These are phyloP conservation scores for Closterium sp. DNA, from an alignment of 139 green algal species.

Conservation along the genomic window DNA sequence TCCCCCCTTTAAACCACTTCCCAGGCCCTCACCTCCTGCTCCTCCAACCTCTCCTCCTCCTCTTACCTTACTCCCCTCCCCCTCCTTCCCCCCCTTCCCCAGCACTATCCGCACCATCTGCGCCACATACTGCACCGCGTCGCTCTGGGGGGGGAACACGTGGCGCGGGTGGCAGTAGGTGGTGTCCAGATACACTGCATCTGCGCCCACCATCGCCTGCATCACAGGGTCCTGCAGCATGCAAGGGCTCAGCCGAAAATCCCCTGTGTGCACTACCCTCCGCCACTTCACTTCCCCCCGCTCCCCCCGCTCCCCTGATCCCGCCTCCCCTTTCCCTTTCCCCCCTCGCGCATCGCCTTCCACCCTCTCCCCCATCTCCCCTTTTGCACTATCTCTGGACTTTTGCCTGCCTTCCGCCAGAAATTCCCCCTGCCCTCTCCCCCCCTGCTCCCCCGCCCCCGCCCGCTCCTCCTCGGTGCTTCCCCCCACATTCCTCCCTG, in stretches of 20 bases:
- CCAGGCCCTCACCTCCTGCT: not conserved
- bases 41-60: not conserved
- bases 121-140: slow-evolving; percentile 47
- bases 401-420: not conserved
- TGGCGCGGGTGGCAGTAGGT: slow-evolving; percentile 52
- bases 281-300: slow-evolving; percentile 18
- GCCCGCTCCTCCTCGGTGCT: not conserved
- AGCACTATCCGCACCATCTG: slow-evolving; percentile 5
- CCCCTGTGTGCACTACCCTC: slow-evolving; percentile 42
- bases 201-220: slow-evolving; percentile 22
- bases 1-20: not conserved
- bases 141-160: slow-evolving; percentile 46
- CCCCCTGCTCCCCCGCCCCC: not conserved
- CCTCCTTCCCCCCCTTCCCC: not conserved
- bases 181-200: slow-evolving; percentile 52
- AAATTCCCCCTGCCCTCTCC: not conserved
- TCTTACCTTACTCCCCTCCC: not conserved
- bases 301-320: not conserved
- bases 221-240: slow-evolving; percentile 26
- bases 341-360: not conserved
- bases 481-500: not conserved
- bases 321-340: not conserved
- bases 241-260: slow-evolving; percentile 25
- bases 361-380: not conserved
- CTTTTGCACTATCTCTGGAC: not conserved